These are phyloP conservation scores for Hemisphaericaspora xylanilytica DNA, from an alignment of 1,139 yeast genomes.

Conservation along the genomic window DNA sequence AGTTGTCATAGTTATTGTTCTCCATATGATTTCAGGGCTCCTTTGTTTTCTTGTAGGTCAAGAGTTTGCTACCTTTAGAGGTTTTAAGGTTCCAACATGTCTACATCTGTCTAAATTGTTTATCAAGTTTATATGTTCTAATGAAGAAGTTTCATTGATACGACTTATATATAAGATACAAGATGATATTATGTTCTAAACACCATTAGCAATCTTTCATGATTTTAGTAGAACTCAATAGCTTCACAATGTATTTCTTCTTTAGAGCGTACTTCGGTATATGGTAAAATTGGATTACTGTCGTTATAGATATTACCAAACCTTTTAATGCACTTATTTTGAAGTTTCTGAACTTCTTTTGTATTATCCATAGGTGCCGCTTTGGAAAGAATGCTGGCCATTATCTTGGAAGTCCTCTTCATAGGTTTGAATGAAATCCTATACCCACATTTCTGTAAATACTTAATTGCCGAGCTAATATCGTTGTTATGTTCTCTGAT, in stretches of 20 bases:
- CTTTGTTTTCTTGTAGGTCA: too few species aligned
- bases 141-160: too few species aligned
- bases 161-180: too few species aligned
- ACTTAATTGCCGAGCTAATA: constrained; percentile 3
- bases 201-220: too few species aligned
- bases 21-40: too few species aligned
- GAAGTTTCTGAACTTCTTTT: constrained; percentile 7
- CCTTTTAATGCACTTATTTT: constrained; percentile 1
- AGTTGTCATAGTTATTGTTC: too few species aligned
- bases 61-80: too few species aligned
- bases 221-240: too few species aligned
- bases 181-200: too few species aligned
- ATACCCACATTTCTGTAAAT: constrained; percentile 4
- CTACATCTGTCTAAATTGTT: too few species aligned
- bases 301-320: constrained; percentile 2
- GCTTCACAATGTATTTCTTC: not conserved
- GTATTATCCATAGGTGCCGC: not conserved
- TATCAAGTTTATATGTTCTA: too few species aligned
- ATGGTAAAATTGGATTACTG: not conserved
- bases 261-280: not conserved
- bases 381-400: not conserved
- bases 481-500: constrained; percentile 7
- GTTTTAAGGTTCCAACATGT: too few species aligned
- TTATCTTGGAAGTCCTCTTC: not conserved
- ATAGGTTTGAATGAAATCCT: not conserved